Evolutionary conservation across 1,284 basidiomycete genomes (phyloP), one percentile per base, ranked within the genome.

Genomic region (Rhodotorula sp.): DNA sequence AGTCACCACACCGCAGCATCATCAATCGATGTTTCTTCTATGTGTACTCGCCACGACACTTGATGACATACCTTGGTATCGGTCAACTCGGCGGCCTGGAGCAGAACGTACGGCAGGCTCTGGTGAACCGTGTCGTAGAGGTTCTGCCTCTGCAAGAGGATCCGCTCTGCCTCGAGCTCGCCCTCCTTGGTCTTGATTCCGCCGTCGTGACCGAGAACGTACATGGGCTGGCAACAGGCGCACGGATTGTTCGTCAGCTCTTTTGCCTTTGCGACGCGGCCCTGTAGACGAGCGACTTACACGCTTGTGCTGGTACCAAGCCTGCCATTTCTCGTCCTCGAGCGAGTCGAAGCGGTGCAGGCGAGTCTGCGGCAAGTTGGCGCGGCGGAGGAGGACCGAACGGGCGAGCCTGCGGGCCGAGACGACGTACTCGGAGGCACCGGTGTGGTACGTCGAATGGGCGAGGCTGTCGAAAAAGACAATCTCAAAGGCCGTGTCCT

Each of bases 401-500:
- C 87, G 83, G 8, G 87, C 87, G 15, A 89, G 81, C 6, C 80
- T 76, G 26, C 87, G 81, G 0, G 88, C 86, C 3, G 84, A 77
- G 12, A 82, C 79, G 2, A 81, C 74, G 64, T 83, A 85, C 5
- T 71, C 66, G 7, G 79, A 69, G 2, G 69, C 74, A 0, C 83
- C 86, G 1, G 83, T 83, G 54, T 75, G 77, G 26, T 85, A 63
- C 0, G 84, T 83, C 12, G 80, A 69, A 75, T 85, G 83, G 48
- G 82, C 80, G 62, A 80, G 81, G 43, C 88, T 82, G 66, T 85
- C 79, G 82, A 85, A 89, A 77, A 89, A 89, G 8, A 86, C 85
- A 43, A 90, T 80, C 48, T 89, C 87, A 68, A 89, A 88, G n/a
- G 83, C 83, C 0, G 85, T 85, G 2, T 82, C 82, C 15, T 88